Base-by-base conservation (phyloP, 2,329 filamentous ascomycete species). In the Colletotrichum cuscutae region DNA sequence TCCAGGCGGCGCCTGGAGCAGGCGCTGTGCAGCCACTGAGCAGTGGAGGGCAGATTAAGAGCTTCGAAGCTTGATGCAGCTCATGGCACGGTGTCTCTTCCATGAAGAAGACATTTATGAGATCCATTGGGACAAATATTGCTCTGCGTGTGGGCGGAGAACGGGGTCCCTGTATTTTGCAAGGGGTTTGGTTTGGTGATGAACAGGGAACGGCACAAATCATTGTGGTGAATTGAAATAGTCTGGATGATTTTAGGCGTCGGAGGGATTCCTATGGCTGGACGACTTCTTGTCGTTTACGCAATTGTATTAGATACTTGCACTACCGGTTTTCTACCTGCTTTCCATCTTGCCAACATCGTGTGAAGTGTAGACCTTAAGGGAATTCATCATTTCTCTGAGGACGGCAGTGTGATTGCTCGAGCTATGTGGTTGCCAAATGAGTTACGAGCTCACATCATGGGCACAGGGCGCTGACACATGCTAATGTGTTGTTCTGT, bases 1-100 rank as follows among this genome's bases (percentile, higher is more conserved):
- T 92, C 76, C 86, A 89, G 71, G 81, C 85, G 1, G 80, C 82
- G 7, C 79, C 85, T 5, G 81, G 82, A 2, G 79, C 83, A 1
- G 82, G 82, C 60, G 82, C 82, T 9, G 84, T 90, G 65, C 88
- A 89, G 76, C 89, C 89, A 15, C 82, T 89, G 66, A 89, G 89
- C 78, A 86, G 83, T 32, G 85, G 87, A 68, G 87, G 88, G 5
- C 85, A 86, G 68, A 83, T 89, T 75, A 92, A 91, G 82, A 89
- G 84, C 76, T 89, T 86, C 74, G 89, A 91, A 78, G 86, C 87
- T 68, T 90, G 82, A 78, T 28, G 22, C n/a, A 11, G 13, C 15
- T 24, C 24, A 57, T 24, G 49, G 19, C 13, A 32, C 28, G n/a
- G 8, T 30, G 22, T 11, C 52, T 28, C 13, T 28, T 8, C 22